Percentiles rank a stretch among this genome's conserved stretches.
phyloP scores from a whole-genome alignment of 108 stramenopile species.

The Cylindrotheca closterium region DNA sequence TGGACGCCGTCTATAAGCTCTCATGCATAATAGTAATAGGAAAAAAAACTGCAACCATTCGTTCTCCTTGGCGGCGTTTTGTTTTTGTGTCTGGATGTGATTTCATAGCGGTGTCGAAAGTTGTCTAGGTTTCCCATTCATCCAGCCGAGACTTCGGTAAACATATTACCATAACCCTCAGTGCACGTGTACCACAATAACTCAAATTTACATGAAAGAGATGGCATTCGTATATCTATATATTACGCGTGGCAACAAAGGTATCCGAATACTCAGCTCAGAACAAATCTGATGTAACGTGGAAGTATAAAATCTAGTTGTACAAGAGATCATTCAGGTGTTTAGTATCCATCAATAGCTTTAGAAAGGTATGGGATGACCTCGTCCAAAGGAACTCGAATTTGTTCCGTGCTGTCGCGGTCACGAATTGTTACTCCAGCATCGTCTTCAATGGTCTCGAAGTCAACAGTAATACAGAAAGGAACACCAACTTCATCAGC shows the following conservation, averaged over 20 bases:
- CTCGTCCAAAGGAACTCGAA: conserved; percentile 87
- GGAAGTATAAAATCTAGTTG: background rate
- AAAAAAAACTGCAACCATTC: conserved; percentile 7
- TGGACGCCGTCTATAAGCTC: conserved; percentile 97
- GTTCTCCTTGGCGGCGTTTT: background rate
- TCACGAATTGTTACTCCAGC: conserved; percentile 92
- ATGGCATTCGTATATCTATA: no score
- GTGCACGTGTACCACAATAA: no score
- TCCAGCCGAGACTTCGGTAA: no score
- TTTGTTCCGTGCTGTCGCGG: conserved; percentile 94
- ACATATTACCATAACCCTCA: no score
- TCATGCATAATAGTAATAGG: background rate
- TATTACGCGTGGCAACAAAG: no score
- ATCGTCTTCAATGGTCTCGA: conserved; percentile 92
- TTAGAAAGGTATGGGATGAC: conserved; percentile 81
- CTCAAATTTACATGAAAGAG: no score
- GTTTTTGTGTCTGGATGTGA: conserved; percentile 3
- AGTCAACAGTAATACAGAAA: conserved; percentile 96
- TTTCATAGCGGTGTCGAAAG: background rate
- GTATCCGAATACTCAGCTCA: no score
- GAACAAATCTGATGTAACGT: background rate
- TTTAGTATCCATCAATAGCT: conserved; percentile 80
- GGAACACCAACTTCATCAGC: conserved; percentile 96
- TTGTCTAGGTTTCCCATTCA: no score
- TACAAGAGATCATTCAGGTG: background rate